Conservation (phyloP, 164 flowering plant genomes). For the Aristolochia contorta region DNA sequence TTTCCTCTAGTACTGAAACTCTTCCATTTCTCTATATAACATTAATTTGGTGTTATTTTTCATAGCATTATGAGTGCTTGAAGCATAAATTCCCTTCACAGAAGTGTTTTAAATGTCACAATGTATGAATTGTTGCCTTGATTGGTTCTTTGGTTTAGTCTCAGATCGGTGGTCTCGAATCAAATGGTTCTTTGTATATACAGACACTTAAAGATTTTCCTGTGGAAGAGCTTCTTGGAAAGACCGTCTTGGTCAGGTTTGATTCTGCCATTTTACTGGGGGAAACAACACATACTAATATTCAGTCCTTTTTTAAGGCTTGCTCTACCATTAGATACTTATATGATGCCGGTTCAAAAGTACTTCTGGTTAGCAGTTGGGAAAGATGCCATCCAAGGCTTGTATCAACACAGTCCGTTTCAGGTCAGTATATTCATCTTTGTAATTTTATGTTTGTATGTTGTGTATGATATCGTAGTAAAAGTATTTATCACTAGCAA, state of each 20-base stretch:
- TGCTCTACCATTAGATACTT: constrained; percentile 50
- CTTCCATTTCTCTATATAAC: no score
- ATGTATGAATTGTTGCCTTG: no score
- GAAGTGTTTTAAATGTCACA: no score
- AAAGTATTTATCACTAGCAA: no score
- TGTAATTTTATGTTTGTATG: no score
- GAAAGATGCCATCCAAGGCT: constrained; percentile 14
- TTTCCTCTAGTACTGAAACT: no score
- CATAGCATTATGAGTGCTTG: no score
- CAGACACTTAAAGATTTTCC: constrained; percentile 61
- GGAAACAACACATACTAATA: constrained; percentile 11
- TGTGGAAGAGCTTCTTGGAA: constrained; percentile 42
- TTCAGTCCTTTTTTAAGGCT: constrained; percentile 22
- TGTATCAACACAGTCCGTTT: constrained; percentile 28
- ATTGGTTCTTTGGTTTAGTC: background rate
- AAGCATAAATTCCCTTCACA: no score
- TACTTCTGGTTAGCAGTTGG: constrained; percentile 58
- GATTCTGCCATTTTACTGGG: constrained; percentile 43
- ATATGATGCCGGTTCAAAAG: constrained; percentile 54
- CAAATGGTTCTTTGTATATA: constrained; percentile 26
- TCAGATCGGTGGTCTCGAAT: constrained; percentile 13
- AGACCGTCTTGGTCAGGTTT: constrained; percentile 70
- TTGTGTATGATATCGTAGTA: no score
- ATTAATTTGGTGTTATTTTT: no score
- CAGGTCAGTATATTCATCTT: constrained; percentile 34